Evolutionary conservation across 768 basidiomycete species (phyloP).

Genomic region (Tulasnella calospora): DNA sequence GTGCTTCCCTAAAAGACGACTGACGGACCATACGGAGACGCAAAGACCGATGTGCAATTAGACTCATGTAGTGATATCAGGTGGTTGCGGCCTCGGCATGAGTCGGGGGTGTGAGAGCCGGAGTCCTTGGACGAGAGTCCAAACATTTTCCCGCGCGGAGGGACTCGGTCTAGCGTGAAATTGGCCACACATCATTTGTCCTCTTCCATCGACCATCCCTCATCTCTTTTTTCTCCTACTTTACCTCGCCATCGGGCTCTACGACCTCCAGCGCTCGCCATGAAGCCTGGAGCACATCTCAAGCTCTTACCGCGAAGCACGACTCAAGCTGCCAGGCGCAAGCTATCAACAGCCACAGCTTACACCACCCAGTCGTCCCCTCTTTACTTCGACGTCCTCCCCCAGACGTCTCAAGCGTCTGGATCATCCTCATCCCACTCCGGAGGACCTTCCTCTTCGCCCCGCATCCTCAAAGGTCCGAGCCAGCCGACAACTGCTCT

Average conservation of each 20-base stretch:
- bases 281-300: slow-evolving; percentile 15
- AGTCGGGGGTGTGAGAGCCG: slow-evolving; percentile 3
- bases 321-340: slow-evolving; percentile 9
- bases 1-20: background rate
- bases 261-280: background rate
- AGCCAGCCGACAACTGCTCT: background rate
- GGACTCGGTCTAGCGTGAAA: slow-evolving; percentile 11
- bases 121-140: background rate
- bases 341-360: background rate
- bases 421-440: background rate
- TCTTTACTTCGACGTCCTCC: slow-evolving; percentile 5
- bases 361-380: slow-evolving; percentile 12
- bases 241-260: background rate
- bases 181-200: slow-evolving; percentile 12
- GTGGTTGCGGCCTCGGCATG: background rate
- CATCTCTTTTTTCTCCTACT: background rate
- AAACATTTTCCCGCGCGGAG: background rate
- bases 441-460: slow-evolving; percentile 4
- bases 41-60: background rate
- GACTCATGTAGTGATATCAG: slow-evolving; percentile 1
- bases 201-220: background rate
- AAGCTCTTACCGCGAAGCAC: background rate
- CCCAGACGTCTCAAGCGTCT: background rate
- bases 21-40: background rate
- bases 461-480: slow-evolving; percentile 4